A percentile compares a stretch with the other conserved stretches of the same genome.
phyloP scores from a whole-genome alignment of 805 yeast genomes.

The Isabelozyma heimii region DNA sequence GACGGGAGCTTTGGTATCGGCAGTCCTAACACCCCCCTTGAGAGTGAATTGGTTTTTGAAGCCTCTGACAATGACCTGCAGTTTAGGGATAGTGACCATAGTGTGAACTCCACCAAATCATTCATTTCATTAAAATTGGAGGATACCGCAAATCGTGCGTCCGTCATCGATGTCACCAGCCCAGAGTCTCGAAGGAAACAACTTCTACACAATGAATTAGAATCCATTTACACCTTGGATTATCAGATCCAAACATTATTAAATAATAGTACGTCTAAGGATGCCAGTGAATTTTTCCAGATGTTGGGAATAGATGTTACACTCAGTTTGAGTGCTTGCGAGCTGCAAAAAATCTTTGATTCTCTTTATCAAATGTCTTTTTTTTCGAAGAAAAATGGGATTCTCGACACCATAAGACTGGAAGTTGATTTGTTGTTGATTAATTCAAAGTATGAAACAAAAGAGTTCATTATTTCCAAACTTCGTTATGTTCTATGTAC shows the following conservation, averaged over 20 bases:
- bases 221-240: neutral
- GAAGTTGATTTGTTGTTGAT: neutral
- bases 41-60: no score
- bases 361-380: neutral
- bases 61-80: no score
- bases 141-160: neutral
- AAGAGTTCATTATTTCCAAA: slow-evolving; percentile 2
- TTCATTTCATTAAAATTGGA: neutral
- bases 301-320: neutral
- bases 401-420: neutral
- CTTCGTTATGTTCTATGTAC: slow-evolving; percentile 11
- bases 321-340: neutral
- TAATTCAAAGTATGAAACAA: neutral
- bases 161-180: neutral
- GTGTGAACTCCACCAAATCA: neutral
- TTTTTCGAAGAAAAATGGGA: neutral
- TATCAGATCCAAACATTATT: neutral
- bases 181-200: neutral
- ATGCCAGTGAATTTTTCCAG: neutral
- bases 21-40: no score
- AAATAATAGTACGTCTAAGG: neutral
- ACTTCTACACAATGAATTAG: neutral
- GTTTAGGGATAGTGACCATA: no score
- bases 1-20: no score
- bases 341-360: neutral